Percentiles rank a stretch among this genome's conserved stretches.
Conservation (phyloP, 2,329 filamentous ascomycete species). For the Apiospora marii region DNA sequence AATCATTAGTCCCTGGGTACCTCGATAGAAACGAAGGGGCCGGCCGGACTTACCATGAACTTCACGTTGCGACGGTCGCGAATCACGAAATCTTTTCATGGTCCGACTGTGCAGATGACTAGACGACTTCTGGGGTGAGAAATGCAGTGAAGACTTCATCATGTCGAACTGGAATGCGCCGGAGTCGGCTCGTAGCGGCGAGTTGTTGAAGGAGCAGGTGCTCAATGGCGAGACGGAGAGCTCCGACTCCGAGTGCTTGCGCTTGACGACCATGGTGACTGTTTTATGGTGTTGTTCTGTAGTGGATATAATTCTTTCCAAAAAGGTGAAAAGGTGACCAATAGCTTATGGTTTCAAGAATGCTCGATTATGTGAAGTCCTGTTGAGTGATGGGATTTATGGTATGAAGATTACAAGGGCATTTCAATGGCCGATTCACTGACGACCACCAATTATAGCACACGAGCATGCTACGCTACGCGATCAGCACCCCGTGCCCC, state of each 20-base stretch:
- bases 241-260: constrained; percentile 69
- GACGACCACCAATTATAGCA: neutral
- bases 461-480: neutral
- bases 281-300: neutral
- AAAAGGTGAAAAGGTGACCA: neutral
- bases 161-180: constrained; percentile 14
- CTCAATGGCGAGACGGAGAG: constrained; percentile 57
- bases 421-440: constrained; percentile 1
- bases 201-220: constrained; percentile 46
- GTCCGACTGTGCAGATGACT: constrained; percentile 64
- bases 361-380: neutral
- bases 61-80: constrained; percentile 61
- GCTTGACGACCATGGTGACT: constrained; percentile 56
- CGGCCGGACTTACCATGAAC: constrained; percentile 58
- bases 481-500: neutral
- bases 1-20: constrained; percentile 20
- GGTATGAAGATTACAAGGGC: neutral
- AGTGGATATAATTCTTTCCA: neutral
- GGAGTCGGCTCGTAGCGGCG: constrained; percentile 43
- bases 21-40: neutral
- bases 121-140: constrained; percentile 38
- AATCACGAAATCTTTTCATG: constrained; percentile 67
- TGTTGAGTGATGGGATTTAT: neutral
- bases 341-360: neutral
- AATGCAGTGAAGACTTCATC: constrained; percentile 33